Evolutionary conservation across 2,329 filamentous ascomycete genomes (phyloP).

Genomic region (Colletotrichum filicis): DNA sequence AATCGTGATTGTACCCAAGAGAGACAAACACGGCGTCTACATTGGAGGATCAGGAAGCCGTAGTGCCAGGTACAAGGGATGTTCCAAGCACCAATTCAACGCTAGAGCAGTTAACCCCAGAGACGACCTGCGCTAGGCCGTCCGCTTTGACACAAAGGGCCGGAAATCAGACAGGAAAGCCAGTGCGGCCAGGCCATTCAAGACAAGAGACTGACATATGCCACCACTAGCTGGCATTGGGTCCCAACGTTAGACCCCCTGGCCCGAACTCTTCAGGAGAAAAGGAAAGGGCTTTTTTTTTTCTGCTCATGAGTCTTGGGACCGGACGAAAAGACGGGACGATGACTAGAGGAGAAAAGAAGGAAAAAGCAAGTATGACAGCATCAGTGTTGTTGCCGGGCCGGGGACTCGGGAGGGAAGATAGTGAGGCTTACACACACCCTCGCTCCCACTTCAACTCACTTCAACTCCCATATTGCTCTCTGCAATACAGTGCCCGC

Average conservation of each 20-base stretch:
- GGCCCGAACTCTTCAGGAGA: slow-evolving; percentile 19
- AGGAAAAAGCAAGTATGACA: slow-evolving; percentile 6
- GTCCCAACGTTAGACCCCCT: neutral
- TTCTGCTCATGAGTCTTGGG: neutral
- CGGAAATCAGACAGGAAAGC: slow-evolving; percentile 7
- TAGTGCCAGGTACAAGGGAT: slow-evolving; percentile 28
- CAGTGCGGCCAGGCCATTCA: slow-evolving; percentile 3
- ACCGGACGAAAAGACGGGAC: neutral
- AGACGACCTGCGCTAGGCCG: slow-evolving; percentile 4
- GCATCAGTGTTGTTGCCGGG: neutral
- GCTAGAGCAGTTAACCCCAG: slow-evolving; percentile 16
- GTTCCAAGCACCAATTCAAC: slow-evolving; percentile 16
- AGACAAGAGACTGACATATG: slow-evolving; percentile 30
- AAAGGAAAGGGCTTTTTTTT: neutral
- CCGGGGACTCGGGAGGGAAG: neutral
- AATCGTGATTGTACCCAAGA: slow-evolving; percentile 5
- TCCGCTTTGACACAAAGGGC: slow-evolving; percentile 31
- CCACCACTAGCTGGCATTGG: slow-evolving; percentile 11
- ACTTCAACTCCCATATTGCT: neutral
- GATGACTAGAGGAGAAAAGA: neutral
- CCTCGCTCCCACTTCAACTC: too few species aligned
- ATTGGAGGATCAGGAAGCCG: slow-evolving; percentile 2
- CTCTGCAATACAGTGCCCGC: slow-evolving; percentile 2
- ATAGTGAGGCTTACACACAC: neutral
- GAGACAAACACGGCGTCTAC: slow-evolving; percentile 2